A percentile compares a stretch with the other conserved stretches of the same genome.
These are phyloP conservation scores for Sugiyamaella smithiae DNA, from an alignment of 805 yeast genomes.

Conservation along the genomic window DNA sequence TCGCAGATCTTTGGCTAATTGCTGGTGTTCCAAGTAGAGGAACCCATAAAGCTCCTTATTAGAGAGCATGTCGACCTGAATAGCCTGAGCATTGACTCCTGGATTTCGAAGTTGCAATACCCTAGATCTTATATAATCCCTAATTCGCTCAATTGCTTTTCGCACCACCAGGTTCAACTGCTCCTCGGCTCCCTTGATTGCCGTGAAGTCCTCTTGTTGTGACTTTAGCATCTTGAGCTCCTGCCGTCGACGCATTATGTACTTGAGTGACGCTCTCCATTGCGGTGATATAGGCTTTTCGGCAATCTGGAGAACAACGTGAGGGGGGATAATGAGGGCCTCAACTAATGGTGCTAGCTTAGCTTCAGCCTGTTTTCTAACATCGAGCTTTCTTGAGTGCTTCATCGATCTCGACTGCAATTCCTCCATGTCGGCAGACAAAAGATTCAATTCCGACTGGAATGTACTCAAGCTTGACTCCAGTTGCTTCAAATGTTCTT, in stretches of 20 bases:
- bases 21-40: constrained; percentile 50
- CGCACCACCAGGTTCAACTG: constrained; percentile 51
- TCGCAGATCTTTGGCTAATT: constrained; percentile 67
- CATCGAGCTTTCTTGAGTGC: constrained; percentile 46
- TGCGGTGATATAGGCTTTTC: constrained; percentile 52
- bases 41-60: constrained; percentile 63
- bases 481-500: constrained; percentile 43
- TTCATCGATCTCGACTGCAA: constrained; percentile 53
- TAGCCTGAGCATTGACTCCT: constrained; percentile 64
- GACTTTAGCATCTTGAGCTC: constrained; percentile 20
- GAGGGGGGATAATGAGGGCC: constrained; percentile 74
- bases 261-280: constrained; percentile 50
- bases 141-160: constrained; percentile 71
- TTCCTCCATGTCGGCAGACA: constrained; percentile 60
- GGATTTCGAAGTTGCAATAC: constrained; percentile 68
- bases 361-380: constrained; percentile 47
- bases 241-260: constrained; percentile 22
- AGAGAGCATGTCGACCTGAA: constrained; percentile 64
- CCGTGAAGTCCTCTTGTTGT: constrained; percentile 19
- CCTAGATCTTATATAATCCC: constrained; percentile 62
- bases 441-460: constrained; percentile 52
- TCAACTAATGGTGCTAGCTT: constrained; percentile 71
- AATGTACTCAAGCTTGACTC: constrained; percentile 53
- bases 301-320: constrained; percentile 55
- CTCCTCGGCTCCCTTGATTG: constrained; percentile 23